Conservation (phyloP, 1,139 yeast genomes). For the Candida neerlandica region DNA sequence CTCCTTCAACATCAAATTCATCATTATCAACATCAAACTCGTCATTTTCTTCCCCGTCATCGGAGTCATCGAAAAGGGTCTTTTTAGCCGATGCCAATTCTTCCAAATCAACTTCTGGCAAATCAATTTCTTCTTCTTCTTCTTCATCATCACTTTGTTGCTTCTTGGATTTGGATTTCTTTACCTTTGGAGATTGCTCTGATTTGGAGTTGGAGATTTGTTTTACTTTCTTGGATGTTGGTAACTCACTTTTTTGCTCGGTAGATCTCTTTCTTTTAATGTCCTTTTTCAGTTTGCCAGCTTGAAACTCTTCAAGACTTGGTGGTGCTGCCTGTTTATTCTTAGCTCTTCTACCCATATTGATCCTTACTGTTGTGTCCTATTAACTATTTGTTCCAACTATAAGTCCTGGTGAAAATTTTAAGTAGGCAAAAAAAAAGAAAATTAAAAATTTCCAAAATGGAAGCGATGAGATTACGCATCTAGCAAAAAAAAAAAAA, state of each 20-base stretch:
- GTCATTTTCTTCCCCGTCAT: constrained; percentile 26
- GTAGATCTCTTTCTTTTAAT: constrained; percentile 30
- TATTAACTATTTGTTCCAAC: background rate
- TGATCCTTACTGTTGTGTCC: constrained; percentile 6
- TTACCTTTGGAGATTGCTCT: constrained; percentile 12
- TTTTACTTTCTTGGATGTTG: constrained; percentile 17
- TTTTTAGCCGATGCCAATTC: constrained; percentile 69
- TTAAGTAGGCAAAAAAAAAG: constrained; percentile 5
- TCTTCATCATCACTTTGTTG: constrained; percentile 45
- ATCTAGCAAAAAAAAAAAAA: constrained; percentile 1
- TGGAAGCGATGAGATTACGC: constrained; percentile 7
- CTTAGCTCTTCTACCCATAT: constrained; percentile 90
- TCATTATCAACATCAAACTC: constrained; percentile 46
- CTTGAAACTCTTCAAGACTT: constrained; percentile 75
- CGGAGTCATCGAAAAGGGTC: constrained; percentile 76
- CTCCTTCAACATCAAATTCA: constrained; percentile 60
- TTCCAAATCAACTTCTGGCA: constrained; percentile 67
- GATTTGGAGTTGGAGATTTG: constrained; percentile 17
- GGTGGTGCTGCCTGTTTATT: constrained; percentile 93
- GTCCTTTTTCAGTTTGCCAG: constrained; percentile 53
- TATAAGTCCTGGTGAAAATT: background rate
- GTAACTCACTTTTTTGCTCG: constrained; percentile 21
- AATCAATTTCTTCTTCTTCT: constrained; percentile 28
- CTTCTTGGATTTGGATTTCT: background rate
- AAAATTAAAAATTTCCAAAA: constrained; percentile 1